Conservation (phyloP, 108 stramenopile genomes). For the Skeletonema grethae region DNA sequence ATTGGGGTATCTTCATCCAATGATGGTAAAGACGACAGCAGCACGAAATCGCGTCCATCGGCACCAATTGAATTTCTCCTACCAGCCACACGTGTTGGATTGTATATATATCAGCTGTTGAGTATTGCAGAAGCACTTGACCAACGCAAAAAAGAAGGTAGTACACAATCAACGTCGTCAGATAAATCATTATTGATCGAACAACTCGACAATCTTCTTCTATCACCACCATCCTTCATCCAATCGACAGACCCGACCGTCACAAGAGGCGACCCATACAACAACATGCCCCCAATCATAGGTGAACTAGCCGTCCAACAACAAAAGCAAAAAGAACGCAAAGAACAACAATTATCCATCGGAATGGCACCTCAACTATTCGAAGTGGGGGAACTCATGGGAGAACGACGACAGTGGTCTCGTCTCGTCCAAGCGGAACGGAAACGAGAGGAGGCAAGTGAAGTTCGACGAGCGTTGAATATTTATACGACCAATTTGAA, state of each 20-base stretch:
- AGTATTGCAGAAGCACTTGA: conserved; percentile 26
- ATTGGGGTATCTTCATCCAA: too few relatives aligned
- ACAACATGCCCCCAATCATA: conserved; percentile 24
- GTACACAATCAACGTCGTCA: not conserved
- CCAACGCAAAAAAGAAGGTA: conserved; percentile 3
- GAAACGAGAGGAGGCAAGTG: conserved; percentile 37
- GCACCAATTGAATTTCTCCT: conserved; percentile 55
- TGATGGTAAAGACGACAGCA: too few relatives aligned
- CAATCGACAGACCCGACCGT: conserved; percentile 24
- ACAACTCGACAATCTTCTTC: conserved; percentile 26
- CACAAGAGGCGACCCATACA: conserved; percentile 38
- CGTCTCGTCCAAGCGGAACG: conserved; percentile 48
- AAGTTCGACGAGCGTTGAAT: conserved; percentile 58
- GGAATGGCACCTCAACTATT: conserved; percentile 39
- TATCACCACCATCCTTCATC: conserved; percentile 27
- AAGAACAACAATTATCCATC: conserved; percentile 15
- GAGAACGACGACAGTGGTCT: conserved; percentile 55
- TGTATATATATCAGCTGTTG: conserved; percentile 56
- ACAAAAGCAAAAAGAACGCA: conserved; percentile 42
- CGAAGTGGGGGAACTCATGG: conserved; percentile 49
- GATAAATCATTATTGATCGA: not conserved
- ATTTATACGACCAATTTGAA: conserved; percentile 57
- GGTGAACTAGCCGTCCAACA: conserved; percentile 29
- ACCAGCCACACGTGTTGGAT: conserved; percentile 58
- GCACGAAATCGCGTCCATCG: conserved; percentile 21